A percentile compares a stretch with the other conserved stretches of the same genome.
Evolutionary conservation across 371 early-diverging fungal species (phyloP).

Genomic region (Rhizopus stolonifer): DNA sequence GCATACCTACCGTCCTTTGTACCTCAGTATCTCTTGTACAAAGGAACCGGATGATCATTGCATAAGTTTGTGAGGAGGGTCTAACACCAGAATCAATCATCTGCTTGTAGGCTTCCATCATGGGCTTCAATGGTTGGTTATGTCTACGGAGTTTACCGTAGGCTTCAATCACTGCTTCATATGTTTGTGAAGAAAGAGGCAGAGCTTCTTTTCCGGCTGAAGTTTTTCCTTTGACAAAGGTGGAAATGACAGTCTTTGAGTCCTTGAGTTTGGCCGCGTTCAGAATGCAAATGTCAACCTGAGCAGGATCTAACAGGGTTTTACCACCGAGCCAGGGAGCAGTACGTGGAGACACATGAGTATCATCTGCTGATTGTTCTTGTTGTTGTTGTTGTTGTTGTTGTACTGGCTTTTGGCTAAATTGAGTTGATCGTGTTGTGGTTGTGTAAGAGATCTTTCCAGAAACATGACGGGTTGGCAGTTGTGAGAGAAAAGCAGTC

Average conservation of each 20-base stretch:
- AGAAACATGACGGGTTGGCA: constrained; percentile 44
- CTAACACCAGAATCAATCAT: constrained; percentile 42
- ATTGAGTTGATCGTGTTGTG: constrained; percentile 27
- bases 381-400: constrained; percentile 22
- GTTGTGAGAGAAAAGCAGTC: constrained; percentile 35
- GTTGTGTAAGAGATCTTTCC: constrained; percentile 50
- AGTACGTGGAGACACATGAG: not conserved
- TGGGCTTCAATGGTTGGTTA: constrained; percentile 33
- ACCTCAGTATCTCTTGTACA: constrained; percentile 48
- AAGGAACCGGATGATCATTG: constrained; percentile 38
- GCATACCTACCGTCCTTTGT: constrained; percentile 27
- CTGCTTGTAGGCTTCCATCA: constrained; percentile 44
- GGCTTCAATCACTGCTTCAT: constrained; percentile 50
- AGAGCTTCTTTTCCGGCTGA: constrained; percentile 11
- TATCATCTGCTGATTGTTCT: constrained; percentile 1
- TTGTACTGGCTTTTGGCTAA: constrained; percentile 20
- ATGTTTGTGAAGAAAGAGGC: constrained; percentile 37
- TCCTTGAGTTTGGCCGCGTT: constrained; percentile 28
- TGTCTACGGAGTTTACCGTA: constrained; percentile 33
- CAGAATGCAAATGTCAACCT: constrained; percentile 31
- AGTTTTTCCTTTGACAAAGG: constrained; percentile 31
- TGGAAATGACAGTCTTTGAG: constrained; percentile 26
- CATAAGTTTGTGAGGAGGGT: constrained; percentile 48
- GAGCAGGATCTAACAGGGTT: constrained; percentile 14
- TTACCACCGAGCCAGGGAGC: constrained; percentile 4